A percentile compares a stretch with the other conserved stretches of the same genome.
Evolutionary conservation across 495 filamentous ascomycete species (phyloP).

Genomic region (Penicillium herquei): DNA sequence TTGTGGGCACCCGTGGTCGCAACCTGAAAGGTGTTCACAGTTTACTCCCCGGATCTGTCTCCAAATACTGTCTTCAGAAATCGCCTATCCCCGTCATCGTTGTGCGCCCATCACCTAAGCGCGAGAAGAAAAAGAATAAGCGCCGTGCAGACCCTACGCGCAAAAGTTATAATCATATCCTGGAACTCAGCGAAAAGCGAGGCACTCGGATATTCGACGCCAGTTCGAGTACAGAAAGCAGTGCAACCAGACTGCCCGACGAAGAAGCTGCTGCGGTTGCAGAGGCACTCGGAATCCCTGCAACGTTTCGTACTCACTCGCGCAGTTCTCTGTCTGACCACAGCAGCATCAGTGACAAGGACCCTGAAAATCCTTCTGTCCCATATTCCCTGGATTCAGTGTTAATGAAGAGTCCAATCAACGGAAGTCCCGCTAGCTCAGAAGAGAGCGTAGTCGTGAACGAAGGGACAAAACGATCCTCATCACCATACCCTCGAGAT

Average conservation of each 20-base stretch:
- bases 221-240: conserved; percentile 44
- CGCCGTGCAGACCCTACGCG: conserved; percentile 75
- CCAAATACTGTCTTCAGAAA: conserved; percentile 94
- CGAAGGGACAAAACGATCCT: conserved; percentile 10
- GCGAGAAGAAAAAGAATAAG: conserved; percentile 89
- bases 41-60: conserved; percentile 88
- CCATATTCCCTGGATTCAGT: conserved; percentile 30
- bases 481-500: conserved; percentile 6
- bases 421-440: conserved; percentile 37
- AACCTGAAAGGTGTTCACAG: conserved; percentile 86
- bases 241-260: conserved; percentile 43
- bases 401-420: conserved; percentile 28
- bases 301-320: conserved; percentile 32
- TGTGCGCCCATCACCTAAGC: conserved; percentile 85
- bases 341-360: conserved; percentile 38
- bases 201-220: conserved; percentile 57
- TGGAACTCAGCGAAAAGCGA: conserved; percentile 56
- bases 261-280: conserved; percentile 75
- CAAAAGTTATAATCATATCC: conserved; percentile 76
- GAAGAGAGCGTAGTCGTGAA: conserved; percentile 33
- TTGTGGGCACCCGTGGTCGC: conserved; percentile 88
- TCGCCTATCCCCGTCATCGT: conserved; percentile 97
- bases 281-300: conserved; percentile 64
- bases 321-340: conserved; percentile 50
- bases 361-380: conserved; percentile 23